A percentile compares a stretch with the other conserved stretches of the same genome.
These are phyloP conservation scores for Solanum gandarillasii DNA, from an alignment of 257 asterid species.

Conservation along the genomic window DNA sequence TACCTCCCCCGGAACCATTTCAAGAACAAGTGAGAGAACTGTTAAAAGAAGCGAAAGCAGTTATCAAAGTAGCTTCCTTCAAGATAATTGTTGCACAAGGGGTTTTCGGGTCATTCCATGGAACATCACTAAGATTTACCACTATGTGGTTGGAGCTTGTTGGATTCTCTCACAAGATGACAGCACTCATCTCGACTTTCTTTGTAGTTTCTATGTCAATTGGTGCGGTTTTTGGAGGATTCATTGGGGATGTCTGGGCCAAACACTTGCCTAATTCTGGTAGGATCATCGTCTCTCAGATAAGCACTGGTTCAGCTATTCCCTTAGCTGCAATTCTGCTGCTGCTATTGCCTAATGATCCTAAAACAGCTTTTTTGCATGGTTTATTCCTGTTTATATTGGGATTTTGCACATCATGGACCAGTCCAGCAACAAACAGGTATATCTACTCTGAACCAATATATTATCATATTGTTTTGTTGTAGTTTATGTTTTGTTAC, in stretches of 20 bases:
- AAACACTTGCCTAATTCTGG: conserved; percentile 59
- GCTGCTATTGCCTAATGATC: conserved; percentile 16
- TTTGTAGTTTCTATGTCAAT: conserved; percentile 47
- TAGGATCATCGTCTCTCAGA: conserved; percentile 62
- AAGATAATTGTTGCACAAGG: conserved; percentile 5
- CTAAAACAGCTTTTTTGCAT: too few relatives aligned
- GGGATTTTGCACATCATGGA: too few relatives aligned
- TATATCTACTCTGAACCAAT: neutral
- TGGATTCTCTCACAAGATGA: conserved; percentile 38
- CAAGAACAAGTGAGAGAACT: neutral
- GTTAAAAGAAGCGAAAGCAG: conserved; percentile 60
- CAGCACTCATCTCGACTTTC: conserved; percentile 47
- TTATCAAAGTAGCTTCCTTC: conserved; percentile 5
- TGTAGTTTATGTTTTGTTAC: too few relatives aligned
- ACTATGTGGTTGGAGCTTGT: conserved; percentile 6
- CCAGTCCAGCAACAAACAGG: too few relatives aligned
- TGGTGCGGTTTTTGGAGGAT: conserved; percentile 75
- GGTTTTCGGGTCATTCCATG: neutral
- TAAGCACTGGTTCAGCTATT: conserved; percentile 71
- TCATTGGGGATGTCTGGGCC: conserved; percentile 62
- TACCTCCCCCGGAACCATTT: neutral
- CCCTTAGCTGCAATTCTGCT: conserved; percentile 73
- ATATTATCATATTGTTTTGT: too few relatives aligned
- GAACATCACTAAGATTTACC: neutral
- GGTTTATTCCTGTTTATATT: too few relatives aligned